phyloP scores from a whole-genome alignment of 352 stramenopile genomes.

The Phytophthora lateralis region DNA sequence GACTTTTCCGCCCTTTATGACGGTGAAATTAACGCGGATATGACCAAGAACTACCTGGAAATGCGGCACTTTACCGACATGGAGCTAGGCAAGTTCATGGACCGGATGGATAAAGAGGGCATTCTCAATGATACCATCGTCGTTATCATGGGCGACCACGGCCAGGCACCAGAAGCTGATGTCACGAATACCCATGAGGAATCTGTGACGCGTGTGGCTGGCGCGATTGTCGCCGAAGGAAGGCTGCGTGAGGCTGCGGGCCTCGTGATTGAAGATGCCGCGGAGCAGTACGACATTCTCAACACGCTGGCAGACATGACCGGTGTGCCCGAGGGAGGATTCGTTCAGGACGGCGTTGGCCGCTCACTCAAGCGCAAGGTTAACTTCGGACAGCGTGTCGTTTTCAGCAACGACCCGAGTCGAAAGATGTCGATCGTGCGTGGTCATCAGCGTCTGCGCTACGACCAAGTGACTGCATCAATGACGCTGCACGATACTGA shows the following conservation, averaged over 20 bases:
- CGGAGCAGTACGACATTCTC: constrained; percentile 56
- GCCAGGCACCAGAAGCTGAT: constrained; percentile 50
- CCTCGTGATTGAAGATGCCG: constrained; percentile 41
- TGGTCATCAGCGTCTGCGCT: constrained; percentile 48
- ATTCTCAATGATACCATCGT: constrained; percentile 65
- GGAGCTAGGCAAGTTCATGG: constrained; percentile 54
- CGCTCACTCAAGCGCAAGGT: constrained; percentile 54
- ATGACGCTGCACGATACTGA: constrained; percentile 50
- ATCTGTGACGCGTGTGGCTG: constrained; percentile 42
- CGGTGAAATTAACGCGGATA: constrained; percentile 31
- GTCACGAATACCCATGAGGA: constrained; percentile 51
- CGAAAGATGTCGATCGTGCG: constrained; percentile 50
- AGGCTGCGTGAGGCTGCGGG: constrained; percentile 42
- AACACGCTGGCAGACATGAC: constrained; percentile 69
- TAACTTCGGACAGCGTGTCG: constrained; percentile 25
- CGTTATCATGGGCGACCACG: constrained; percentile 55
- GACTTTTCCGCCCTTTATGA: constrained; percentile 60
- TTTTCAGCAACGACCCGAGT: constrained; percentile 60
- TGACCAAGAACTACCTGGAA: constrained; percentile 58
- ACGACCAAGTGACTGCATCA: constrained; percentile 36
- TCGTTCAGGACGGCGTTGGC: constrained; percentile 57
- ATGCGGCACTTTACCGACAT: constrained; percentile 65
- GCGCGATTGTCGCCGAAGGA: constrained; percentile 50
- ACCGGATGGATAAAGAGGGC: constrained; percentile 42
- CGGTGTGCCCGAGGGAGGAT: constrained; percentile 44